Evolutionary conservation across 2,329 filamentous ascomycete genomes (phyloP).

Genomic region (Arthroderma sp.): DNA sequence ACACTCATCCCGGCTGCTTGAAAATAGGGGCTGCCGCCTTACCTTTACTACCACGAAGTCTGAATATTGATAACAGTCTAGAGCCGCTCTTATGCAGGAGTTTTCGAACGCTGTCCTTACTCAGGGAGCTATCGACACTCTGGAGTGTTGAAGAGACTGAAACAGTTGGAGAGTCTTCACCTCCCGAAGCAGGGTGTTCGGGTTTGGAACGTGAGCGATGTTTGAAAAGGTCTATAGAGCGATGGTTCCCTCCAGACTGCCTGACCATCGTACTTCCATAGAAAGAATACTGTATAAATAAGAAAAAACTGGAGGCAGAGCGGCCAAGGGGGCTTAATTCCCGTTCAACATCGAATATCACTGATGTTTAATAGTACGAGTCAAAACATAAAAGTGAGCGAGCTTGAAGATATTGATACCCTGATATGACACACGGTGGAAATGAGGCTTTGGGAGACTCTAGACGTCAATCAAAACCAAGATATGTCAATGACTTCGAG

Average conservation of each 20-base stretch:
- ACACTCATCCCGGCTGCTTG: too few relatives aligned
- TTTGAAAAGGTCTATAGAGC: constrained; percentile 16
- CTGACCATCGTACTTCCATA: constrained; percentile 12
- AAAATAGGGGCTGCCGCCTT: background rate
- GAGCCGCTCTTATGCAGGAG: constrained; percentile 25
- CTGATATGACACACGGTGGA: too few relatives aligned
- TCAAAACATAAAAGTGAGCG: too few relatives aligned
- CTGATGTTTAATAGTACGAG: too few relatives aligned
- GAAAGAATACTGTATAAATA: constrained; percentile 5
- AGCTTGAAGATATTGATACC: too few relatives aligned
- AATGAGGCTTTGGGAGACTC: too few relatives aligned
- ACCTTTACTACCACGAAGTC: constrained; percentile 19
- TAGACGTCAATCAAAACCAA: too few relatives aligned
- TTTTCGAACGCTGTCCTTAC: constrained; percentile 17
- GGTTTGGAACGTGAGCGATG: constrained; percentile 14
- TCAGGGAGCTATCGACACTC: constrained; percentile 4
- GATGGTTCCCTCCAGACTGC: constrained; percentile 12
- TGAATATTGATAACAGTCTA: constrained; percentile 25
- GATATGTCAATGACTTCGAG: too few relatives aligned
- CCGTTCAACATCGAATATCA: too few relatives aligned
- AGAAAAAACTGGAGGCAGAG: background rate
- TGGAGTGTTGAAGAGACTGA: constrained; percentile 18
- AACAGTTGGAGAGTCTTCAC: constrained; percentile 9
- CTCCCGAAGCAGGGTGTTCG: constrained; percentile 8
- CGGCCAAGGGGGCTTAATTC: too few relatives aligned